Evolutionary conservation across 805 yeast genomes (phyloP).

Genomic region (Saturnispora zaruensis): DNA sequence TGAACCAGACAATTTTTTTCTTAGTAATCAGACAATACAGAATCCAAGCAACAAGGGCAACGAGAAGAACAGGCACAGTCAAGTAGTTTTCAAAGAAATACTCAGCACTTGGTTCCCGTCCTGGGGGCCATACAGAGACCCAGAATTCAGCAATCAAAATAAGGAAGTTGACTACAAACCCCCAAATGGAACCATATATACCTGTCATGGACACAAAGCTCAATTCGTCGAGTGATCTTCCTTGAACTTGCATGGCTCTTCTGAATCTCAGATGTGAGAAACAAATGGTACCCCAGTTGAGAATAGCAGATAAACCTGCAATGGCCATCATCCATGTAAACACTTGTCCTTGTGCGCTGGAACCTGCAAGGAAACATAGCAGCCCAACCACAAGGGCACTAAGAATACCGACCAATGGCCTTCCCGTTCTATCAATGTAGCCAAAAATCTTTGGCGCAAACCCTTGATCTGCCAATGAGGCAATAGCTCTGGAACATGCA

Average conservation of each 20-base stretch:
- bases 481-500: conserved; percentile 64
- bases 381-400: conserved; percentile 48
- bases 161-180: conserved; percentile 46
- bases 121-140: conserved; percentile 68
- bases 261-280: conserved; percentile 64
- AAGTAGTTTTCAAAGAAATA: conserved; percentile 60
- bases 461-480: conserved; percentile 62
- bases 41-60: conserved; percentile 37
- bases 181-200: conserved; percentile 56
- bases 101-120: conserved; percentile 45
- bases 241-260: conserved; percentile 54
- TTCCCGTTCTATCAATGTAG: conserved; percentile 67
- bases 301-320: conserved; percentile 67
- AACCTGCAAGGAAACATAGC: conserved; percentile 56
- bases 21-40: conserved; percentile 36
- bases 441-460: conserved; percentile 54
- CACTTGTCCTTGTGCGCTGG: conserved; percentile 44
- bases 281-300: conserved; percentile 74
- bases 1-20: conserved; percentile 35
- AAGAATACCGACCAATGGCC: conserved; percentile 64
- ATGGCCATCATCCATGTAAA: conserved; percentile 73
- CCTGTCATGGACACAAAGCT: conserved; percentile 63
- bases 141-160: conserved; percentile 74
- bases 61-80: conserved; percentile 54
- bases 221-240: conserved; percentile 60